Evolutionary conservation across 2,329 filamentous ascomycete species (phyloP).

Genomic region (Capronia epimyces): DNA sequence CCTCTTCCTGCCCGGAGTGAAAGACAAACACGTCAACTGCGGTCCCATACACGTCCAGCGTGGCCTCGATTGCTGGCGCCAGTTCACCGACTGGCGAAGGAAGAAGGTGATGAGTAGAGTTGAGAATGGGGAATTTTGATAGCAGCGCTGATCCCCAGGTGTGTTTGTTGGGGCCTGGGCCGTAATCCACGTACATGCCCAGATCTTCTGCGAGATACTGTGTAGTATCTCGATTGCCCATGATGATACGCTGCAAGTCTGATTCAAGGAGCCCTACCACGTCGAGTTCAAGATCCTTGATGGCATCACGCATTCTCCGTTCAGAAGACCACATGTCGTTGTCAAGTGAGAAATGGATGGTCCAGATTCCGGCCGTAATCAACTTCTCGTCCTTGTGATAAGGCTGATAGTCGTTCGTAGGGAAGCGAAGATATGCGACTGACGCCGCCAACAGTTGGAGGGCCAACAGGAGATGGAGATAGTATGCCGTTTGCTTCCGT

Average conservation of each 20-base stretch:
- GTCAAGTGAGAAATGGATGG: conserved; percentile 94
- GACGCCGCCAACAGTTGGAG: conserved; percentile 76
- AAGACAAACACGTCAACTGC: conserved; percentile 93
- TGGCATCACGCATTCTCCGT: conserved; percentile 81
- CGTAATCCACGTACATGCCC: conserved; percentile 98
- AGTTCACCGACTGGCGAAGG: conserved; percentile 91
- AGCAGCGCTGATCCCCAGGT: conserved; percentile 92
- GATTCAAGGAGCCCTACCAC: conserved; percentile 91
- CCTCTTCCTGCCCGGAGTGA: conserved; percentile 97
- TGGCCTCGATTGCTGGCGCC: conserved; percentile 94
- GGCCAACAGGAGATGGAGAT: conserved; percentile 64
- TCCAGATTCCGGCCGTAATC: conserved; percentile 95
- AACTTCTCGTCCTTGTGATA: conserved; percentile 84
- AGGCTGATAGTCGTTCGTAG: conserved; percentile 81
- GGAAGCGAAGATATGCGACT: conserved; percentile 84
- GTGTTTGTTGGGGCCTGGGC: conserved; percentile 96
- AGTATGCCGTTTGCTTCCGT: conserved; percentile 58
- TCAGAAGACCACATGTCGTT: conserved; percentile 99
- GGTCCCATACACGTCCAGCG: conserved; percentile 84
- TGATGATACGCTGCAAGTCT: conserved; percentile 95
- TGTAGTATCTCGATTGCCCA: conserved; percentile 95
- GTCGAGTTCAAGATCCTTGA: conserved; percentile 93
- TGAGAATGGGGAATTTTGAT: conserved; percentile 95
- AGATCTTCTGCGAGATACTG: conserved; percentile 93
- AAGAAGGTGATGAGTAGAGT: conserved; percentile 91